Evolutionary conservation across 257 asterid species (phyloP), one percentile per base, ranked within the genome.

Genomic region (Primulina eburnea): DNA sequence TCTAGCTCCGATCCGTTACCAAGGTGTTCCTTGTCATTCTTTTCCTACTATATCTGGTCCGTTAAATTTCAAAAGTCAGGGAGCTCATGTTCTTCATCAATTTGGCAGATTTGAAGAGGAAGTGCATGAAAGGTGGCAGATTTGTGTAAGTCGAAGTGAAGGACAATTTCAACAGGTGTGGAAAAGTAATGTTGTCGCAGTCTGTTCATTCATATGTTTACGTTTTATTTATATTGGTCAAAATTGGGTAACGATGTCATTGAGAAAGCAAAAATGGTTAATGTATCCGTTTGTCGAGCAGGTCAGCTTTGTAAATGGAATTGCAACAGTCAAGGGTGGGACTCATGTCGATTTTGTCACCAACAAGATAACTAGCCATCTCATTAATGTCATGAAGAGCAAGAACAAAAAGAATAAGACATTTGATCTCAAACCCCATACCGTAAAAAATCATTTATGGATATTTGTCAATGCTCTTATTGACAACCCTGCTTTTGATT

Each of bases 401-500:
- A 91, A 81, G 73, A 90, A 87, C 81, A 94, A 82, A 88, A 93
- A 90, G 82, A 82, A 77, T 78, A 88, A 88, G 83, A 81, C 82
- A 33, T 84, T 90, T 69, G 90, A 86, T 60, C 69, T 88, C 32
- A 91, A 93, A 81, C 88, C 96, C 65, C 96, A 89, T 57, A 66
- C 88, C 14, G 97, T 94, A 55, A 94, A 86, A 79, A 94, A 80
- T 76, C 96, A 91, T 82, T 72, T 94, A 65, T 94, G 99, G 98
- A 92, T 94, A 26, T 94, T 94, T 82, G 99, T 94, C 81, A 94
- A 91, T 83, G 91, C 97, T 28, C 99, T 94, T 29, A 91, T 94
- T 81, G 98, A 89, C 91, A 94, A 94, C 75, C 97, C 97, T 26
- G 97, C 99, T 43, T 93, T 93, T 80, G 99, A 93, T 85, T 93